Evolutionary conservation across 2,329 filamentous ascomycete genomes (phyloP), one percentile per base, ranked within the genome.

Genomic region (Pyrenochaeta sp.): DNA sequence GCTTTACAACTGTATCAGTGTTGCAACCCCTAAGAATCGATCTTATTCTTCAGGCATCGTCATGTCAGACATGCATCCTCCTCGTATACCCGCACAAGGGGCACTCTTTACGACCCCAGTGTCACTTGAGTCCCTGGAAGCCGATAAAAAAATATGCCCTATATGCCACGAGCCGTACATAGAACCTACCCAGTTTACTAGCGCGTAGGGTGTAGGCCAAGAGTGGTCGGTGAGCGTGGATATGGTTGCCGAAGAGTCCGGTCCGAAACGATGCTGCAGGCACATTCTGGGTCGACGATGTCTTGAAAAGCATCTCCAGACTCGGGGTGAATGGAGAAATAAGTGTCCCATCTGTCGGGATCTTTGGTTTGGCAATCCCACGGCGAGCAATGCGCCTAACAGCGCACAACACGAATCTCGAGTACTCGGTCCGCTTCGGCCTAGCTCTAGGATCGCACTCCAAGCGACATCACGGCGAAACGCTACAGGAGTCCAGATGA

Each of bases 261-360:
- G 58, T 2, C 9, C 36, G 3, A 52, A 34, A 37, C 40, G 46
- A 25, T 55, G 54, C 27, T 60, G 57, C 19, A 46, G 51, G 5
- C 58, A 61, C 30, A 36, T 61, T 30, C 32, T 61, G 1, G 58
- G 58, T 1, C 42, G 50, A 12, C 42, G 36, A 12, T 61, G 58
- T 48, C 48, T 61, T 1, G 50, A 52, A 7, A 52, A 40, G 27
- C 58, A 61, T 27, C 42, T 61, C 4, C 39, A n/a, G 8, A 28
- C 30, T 34, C 22, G 13, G 2, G 58, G 58, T 3, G 12, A 19
- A 3, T 61, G 58, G 58, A 53, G 50, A 15, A 58, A 58, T 34
- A 58, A 55, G 28, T 61, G 58, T 40, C 58, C 58, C 2, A n/a
- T 61, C 2, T 61, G 58, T 37, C 47, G 58, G 13, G 54, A 57